phyloP scores from a whole-genome alignment of 495 filamentous ascomycete genomes.

The Aspergillus sclerotioniger region DNA sequence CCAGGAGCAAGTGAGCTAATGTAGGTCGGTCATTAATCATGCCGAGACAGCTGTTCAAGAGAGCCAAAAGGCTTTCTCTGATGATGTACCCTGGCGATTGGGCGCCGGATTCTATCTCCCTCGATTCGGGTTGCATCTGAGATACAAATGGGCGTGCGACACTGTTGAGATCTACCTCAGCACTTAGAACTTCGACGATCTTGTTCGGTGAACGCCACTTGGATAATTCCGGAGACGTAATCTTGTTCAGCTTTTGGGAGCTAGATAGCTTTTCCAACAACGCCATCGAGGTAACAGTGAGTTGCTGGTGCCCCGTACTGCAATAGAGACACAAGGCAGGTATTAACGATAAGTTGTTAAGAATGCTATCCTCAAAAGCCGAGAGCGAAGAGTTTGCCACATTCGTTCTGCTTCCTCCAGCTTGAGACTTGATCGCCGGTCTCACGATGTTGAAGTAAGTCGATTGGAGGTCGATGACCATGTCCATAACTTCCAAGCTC shows the following conservation, averaged over 20 bases:
- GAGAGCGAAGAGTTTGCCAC: slow-evolving; percentile 71
- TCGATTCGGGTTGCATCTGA: slow-evolving; percentile 58
- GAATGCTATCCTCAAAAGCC: slow-evolving; percentile 88
- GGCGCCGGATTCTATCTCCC: slow-evolving; percentile 63
- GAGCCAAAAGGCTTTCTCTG: slow-evolving; percentile 74
- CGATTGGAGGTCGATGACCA: slow-evolving; percentile 79
- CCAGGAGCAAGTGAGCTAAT: slow-evolving; percentile 86
- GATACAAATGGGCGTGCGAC: slow-evolving; percentile 64
- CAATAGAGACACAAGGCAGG: slow-evolving; percentile 80
- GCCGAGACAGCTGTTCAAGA: slow-evolving; percentile 74
- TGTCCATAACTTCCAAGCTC: slow-evolving; percentile 75
- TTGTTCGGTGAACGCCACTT: slow-evolving; percentile 66
- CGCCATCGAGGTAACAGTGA: slow-evolving; percentile 73
- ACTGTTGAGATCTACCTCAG: slow-evolving; percentile 64
- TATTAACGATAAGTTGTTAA: slow-evolving; percentile 73
- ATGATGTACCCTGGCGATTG: slow-evolving; percentile 67
- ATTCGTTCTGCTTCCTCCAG: slow-evolving; percentile 38
- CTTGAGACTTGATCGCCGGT: slow-evolving; percentile 64
- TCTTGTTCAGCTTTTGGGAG: slow-evolving; percentile 69
- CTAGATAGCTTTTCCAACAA: slow-evolving; percentile 82
- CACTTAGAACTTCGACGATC: slow-evolving; percentile 74
- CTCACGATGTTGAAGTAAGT: slow-evolving; percentile 87
- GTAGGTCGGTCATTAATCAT: slow-evolving; percentile 69
- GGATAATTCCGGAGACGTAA: slow-evolving; percentile 39
- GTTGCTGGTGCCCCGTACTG: slow-evolving; percentile 69